Conservation (phyloP, 139 green algal genomes). For the Eudorina sp. region DNA sequence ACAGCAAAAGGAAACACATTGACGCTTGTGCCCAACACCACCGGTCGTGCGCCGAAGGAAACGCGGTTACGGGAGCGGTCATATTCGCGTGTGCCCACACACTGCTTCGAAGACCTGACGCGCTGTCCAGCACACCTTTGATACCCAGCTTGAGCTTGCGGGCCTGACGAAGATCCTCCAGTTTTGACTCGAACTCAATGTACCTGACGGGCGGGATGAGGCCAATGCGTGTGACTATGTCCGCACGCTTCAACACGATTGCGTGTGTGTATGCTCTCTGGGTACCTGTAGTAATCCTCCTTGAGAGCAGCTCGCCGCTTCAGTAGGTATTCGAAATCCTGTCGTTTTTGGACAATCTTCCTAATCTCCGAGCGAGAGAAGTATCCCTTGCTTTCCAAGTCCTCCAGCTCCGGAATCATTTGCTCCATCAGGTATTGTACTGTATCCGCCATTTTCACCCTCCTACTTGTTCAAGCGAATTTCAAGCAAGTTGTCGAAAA, state of each 20-base stretch:
- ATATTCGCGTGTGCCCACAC: too few species aligned
- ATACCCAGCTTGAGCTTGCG: conserved; percentile 45
- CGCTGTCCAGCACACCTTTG: too few species aligned
- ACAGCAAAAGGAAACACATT: background rate
- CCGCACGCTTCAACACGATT: background rate
- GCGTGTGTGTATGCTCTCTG: too few species aligned
- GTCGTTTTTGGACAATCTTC: conserved; percentile 81
- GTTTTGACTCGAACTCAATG: conserved; percentile 84
- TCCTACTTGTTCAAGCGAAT: background rate
- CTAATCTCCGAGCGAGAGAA: conserved; percentile 88
- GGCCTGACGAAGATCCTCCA: conserved; percentile 82
- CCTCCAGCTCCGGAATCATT: conserved; percentile 97
- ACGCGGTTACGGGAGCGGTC: too few species aligned
- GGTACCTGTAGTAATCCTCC: conserved; percentile 82
- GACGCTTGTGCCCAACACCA: too few species aligned
- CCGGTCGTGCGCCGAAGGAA: too few species aligned
- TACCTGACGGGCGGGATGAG: conserved; percentile 74
- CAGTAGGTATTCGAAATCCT: conserved; percentile 92
- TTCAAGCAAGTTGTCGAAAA: too few species aligned
- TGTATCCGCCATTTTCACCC: conserved; percentile 79
- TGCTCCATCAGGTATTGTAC: conserved; percentile 92
- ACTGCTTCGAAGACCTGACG: too few species aligned
- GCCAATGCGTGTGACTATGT: background rate
- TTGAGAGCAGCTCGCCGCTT: conserved; percentile 83
- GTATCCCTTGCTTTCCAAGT: conserved; percentile 88